A percentile compares a stretch with the other conserved stretches of the same genome.
phyloP scores from a whole-genome alignment of 257 asterid genomes.

The Asclepias syriaca region DNA sequence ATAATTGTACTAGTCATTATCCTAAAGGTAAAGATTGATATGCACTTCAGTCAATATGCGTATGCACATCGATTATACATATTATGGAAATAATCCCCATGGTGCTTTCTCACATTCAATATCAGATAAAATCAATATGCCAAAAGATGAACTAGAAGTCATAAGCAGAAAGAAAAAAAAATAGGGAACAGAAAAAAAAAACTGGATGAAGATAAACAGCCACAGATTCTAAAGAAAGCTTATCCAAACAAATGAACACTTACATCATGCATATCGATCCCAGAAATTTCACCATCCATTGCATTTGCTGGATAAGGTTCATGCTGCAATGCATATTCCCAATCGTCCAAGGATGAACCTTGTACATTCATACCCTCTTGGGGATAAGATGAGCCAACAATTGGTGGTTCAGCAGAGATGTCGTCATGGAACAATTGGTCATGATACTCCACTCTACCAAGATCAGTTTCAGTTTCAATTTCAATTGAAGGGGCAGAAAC shows the following conservation, averaged over 20 bases:
- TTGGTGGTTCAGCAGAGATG: constrained; percentile 30
- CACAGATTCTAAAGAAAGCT: not conserved
- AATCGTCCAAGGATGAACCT: constrained; percentile 32
- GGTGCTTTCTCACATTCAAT: not conserved
- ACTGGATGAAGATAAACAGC: not conserved
- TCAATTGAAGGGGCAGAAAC: constrained; percentile 18
- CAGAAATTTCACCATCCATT: constrained; percentile 39
- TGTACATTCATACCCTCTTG: constrained; percentile 25
- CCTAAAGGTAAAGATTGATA: not conserved
- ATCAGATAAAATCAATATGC: not conserved
- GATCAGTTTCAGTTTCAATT: constrained; percentile 10
- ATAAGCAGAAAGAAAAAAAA: not conserved
- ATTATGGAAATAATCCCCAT: not conserved
- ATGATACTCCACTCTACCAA: constrained; percentile 2
- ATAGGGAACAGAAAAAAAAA: not conserved
- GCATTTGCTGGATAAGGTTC: constrained; percentile 34
- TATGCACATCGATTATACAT: not conserved
- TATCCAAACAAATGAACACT: constrained; percentile 23
- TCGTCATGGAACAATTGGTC: constrained; percentile 20
- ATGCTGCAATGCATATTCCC: constrained; percentile 27
- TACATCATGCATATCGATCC: constrained; percentile 42
- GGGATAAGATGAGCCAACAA: constrained; percentile 24
- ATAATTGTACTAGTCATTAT: not conserved
- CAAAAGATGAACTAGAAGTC: not conserved
- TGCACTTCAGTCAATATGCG: not conserved